Evolutionary conservation across 305 asterid species (phyloP), one percentile per base, ranked within the genome.

Genomic region (Stenogyne calaminthoides): DNA sequence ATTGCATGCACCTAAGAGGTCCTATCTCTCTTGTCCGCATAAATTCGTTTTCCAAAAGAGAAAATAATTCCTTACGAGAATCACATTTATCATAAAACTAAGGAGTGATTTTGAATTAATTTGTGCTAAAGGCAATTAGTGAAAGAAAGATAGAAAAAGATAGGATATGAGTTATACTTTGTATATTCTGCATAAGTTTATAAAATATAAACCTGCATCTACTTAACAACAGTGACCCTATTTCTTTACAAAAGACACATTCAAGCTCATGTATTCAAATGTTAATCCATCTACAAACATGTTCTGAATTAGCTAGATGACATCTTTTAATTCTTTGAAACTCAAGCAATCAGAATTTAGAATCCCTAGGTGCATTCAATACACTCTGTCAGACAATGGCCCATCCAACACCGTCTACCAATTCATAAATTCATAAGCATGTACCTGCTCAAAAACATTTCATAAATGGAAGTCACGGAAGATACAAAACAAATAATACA

Each of bases 321-420:
- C 12, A 16, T 69, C 29, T 39, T 57, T 75, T 5, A 79, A 11
- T 44, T 18, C 55, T 52, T 67, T 20, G 11, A 3, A n/a, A 40
- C 44, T 11, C 22, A n/a, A n/a, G n/a, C 18, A 6, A 9, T 47
- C 64, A 7, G 51, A 58, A 59, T 59, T 49, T 25, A 8, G 27
- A 71, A 34, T 60, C 22, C 29, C 46, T 40, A 19, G 29, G 61
- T 32, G 49, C 75, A 63, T 19, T 46, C 67, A 18, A 55, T 9
- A 71, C 57, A 62, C 61, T 16, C 59, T 16, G 12, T 62, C 25
- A 37, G 58, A 62, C 47, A 51, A 58, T 46, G 14, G 61, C 59
- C 37, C 11, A 22, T 54, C 67, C 44, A 46, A 18, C 55, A 70
- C 59, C 67, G 72, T 64, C 16, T 63, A 77, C 25, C 71, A 69